These are phyloP conservation scores for Aspergillus pseudoglaucus DNA, from an alignment of 2,329 filamentous ascomycete species.

Conservation along the genomic window DNA sequence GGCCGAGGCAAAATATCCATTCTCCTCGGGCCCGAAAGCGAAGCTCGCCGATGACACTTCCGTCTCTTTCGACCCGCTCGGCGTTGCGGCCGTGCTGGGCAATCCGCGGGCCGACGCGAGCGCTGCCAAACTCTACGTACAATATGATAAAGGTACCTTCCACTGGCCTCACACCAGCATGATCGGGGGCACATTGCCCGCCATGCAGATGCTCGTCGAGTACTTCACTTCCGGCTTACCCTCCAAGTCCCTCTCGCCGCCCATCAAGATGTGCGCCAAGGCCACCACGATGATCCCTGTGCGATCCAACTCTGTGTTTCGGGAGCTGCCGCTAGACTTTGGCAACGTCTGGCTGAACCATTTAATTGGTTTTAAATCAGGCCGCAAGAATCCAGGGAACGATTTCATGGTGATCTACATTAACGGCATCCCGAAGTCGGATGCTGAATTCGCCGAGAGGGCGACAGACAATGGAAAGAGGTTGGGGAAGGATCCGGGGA, in stretches of 20 bases:
- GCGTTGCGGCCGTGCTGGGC: slow-evolving; percentile 25
- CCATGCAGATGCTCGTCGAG: slow-evolving; percentile 27
- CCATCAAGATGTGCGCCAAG: slow-evolving; percentile 23
- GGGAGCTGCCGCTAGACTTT: slow-evolving; percentile 23
- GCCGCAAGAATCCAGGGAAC: slow-evolving; percentile 16
- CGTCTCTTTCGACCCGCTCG: slow-evolving; percentile 28
- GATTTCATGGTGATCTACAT: slow-evolving; percentile 24
- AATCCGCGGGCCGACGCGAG: slow-evolving; percentile 26
- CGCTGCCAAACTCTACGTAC: slow-evolving; percentile 24
- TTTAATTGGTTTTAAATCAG: slow-evolving; percentile 21
- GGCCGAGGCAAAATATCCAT: slow-evolving; percentile 8
- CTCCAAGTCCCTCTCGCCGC: slow-evolving; percentile 16
- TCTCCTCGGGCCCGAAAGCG: slow-evolving; percentile 9
- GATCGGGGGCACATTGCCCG: slow-evolving; percentile 25
- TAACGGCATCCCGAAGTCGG: slow-evolving; percentile 8
- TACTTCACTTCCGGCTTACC: slow-evolving; percentile 19
- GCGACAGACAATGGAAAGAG: background rate
- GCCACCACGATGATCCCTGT: slow-evolving; percentile 21
- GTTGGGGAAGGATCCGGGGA: background rate
- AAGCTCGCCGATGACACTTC: slow-evolving; percentile 8
- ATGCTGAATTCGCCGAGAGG: background rate
- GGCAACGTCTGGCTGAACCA: slow-evolving; percentile 24
- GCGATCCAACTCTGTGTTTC: slow-evolving; percentile 25
- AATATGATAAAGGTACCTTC: slow-evolving; percentile 21
- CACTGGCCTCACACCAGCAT: slow-evolving; percentile 28